Conservation (phyloP, 345 rosid genomes). For the Lagerstroemia speciosa region DNA sequence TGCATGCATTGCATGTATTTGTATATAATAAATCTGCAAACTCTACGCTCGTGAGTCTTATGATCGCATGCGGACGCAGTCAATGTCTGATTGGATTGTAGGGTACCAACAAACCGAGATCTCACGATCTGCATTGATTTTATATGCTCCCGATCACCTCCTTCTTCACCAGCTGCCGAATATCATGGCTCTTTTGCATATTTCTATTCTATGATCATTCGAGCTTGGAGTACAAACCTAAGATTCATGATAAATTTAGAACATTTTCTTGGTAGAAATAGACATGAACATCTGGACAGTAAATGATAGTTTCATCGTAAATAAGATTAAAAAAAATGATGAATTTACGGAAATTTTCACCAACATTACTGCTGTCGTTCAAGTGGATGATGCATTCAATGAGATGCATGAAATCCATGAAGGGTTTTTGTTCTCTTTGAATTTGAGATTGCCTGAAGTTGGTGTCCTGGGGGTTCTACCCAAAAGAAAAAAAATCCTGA, state of each 20-base stretch:
- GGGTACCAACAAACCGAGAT: slow-evolving; percentile 8
- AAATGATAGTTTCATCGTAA: no score
- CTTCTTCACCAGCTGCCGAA: background rate
- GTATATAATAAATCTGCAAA: background rate
- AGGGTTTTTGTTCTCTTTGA: background rate
- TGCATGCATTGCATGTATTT: background rate
- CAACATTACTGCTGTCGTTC: no score
- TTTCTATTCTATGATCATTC: background rate
- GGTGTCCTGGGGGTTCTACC: no score
- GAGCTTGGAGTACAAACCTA: no score
- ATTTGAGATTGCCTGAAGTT: background rate
- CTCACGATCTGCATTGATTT: slow-evolving; percentile 8
- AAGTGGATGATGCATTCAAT: background rate
- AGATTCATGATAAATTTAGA: no score
- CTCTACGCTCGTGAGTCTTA: background rate
- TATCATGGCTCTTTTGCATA: background rate
- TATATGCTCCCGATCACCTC: background rate
- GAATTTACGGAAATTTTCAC: background rate
- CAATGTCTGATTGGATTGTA: background rate
- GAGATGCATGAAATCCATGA: background rate
- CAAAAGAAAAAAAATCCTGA: no score
- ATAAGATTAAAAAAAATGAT: no score
- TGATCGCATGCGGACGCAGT: background rate
- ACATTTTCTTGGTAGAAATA: no score
- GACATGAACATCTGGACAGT: no score